Evolutionary conservation across 1,139 yeast genomes (phyloP).

Genomic region (Suzukiozyma palmioleophila): DNA sequence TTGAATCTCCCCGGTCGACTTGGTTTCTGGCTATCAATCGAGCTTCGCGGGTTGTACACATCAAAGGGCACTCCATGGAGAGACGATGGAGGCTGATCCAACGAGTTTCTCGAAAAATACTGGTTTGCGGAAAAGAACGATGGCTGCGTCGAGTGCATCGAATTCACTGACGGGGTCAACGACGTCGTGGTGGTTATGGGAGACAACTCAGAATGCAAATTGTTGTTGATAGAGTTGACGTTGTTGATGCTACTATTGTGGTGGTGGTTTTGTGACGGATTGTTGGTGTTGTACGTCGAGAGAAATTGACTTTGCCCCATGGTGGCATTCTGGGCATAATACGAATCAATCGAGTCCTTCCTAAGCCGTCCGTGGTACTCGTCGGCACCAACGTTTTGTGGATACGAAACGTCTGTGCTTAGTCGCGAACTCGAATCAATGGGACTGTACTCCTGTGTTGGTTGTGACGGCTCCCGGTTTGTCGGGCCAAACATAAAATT

Average conservation of each 20-base stretch:
- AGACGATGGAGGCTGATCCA: conserved; percentile 33
- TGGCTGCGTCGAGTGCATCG: conserved; percentile 42
- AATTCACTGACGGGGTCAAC: conserved; percentile 38
- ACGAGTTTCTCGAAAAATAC: conserved; percentile 33
- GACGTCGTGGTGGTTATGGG: conserved; percentile 47
- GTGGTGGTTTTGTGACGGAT: neutral
- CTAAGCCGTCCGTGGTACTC: conserved; percentile 5
- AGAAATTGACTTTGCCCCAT: neutral
- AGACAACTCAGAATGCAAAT: conserved; percentile 27
- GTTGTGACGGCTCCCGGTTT: conserved; percentile 11
- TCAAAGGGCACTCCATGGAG: conserved; percentile 35
- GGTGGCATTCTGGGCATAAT: conserved; percentile 11
- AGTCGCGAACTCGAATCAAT: conserved; percentile 1
- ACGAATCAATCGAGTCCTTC: conserved; percentile 15
- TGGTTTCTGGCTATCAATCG: conserved; percentile 18
- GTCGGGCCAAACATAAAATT: conserved; percentile 3
- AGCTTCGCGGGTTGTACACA: conserved; percentile 18
- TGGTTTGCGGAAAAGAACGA: conserved; percentile 46
- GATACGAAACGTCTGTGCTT: neutral
- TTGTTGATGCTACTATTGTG: neutral
- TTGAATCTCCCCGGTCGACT: conserved; percentile 28
- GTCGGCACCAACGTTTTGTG: neutral
- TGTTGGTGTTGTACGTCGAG: neutral
- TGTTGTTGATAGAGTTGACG: conserved; percentile 6
- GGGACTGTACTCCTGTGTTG: conserved; percentile 1